Base-by-base conservation (phyloP, 148 eudicot species). In the Spergularia bocconei region DNA sequence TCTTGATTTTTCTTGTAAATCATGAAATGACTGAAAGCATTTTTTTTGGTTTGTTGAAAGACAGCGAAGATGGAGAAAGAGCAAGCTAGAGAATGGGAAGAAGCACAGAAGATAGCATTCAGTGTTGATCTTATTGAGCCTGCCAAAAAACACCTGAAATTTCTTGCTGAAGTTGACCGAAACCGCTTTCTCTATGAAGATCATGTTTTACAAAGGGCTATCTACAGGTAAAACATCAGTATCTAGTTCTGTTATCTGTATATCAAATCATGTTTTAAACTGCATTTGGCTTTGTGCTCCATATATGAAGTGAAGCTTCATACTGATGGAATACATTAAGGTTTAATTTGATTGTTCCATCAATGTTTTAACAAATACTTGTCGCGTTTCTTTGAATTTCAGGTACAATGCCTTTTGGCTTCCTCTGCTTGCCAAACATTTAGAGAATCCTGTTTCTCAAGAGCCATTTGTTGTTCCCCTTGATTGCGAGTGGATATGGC, bases 401-500 rank as follows among this genome's bases (percentile, higher is more conserved):
- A 92, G 95, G 90, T 92, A 92, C 79, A 87, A 90, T 68, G 78
- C 81, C 25, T 90, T 78, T 70, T 92, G 97, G 97, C 92, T 92
- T 66, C 97, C 97, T n/a, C 71, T 90, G 87, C 86, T 92, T 60
- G 91, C 91, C 53, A 88, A 83, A 78, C 84, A 86, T 72, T 68
- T 84, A 6, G 82, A 85, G 68, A 69, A 78, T 23, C 80, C 57
- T 23, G 79, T 79, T 51, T 67, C 57, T 7, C 76, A 86, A 70
- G 89, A 84, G 56, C 92, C 97, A 52, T 82, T 92, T 80, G 92
- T 92, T 80, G 88, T 86, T 29, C 97, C 97, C 56, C 89, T 92
- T 71, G 97, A 92, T 66, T 87, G 88, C 69, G 97, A 92, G 86
- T 90, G 94, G 94, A 74, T 92, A 65, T 92, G 97, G 97, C 94